Evolutionary conservation across 2,329 filamentous ascomycete genomes (phyloP).

Genomic region (Lachnellula suecica): DNA sequence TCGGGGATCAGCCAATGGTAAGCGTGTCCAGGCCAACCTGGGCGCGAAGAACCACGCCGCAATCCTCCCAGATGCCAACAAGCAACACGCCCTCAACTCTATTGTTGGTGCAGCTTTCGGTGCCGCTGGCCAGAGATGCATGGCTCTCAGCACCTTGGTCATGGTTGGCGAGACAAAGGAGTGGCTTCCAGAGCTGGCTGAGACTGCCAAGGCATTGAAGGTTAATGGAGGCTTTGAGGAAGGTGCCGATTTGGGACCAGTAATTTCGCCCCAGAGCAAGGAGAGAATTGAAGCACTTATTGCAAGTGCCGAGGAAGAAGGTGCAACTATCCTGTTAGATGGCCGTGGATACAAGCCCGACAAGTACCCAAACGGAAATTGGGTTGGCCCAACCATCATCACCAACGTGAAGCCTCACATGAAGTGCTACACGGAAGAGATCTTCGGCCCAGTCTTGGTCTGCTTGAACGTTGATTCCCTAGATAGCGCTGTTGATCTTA

Average conservation of each 20-base stretch:
- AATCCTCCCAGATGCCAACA: conserved; percentile 83
- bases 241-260: conserved; percentile 77
- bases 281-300: conserved; percentile 76
- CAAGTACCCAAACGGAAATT: conserved; percentile 85
- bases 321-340: conserved; percentile 79
- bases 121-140: conserved; percentile 81
- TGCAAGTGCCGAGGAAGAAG: conserved; percentile 74
- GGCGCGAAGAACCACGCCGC: conserved; percentile 88
- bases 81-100: conserved; percentile 84
- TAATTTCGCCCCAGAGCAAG: conserved; percentile 79
- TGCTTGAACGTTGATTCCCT: conserved; percentile 77
- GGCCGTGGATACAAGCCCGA: conserved; percentile 71
- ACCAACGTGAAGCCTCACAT: conserved; percentile 76
- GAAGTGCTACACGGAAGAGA: conserved; percentile 83
- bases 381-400: conserved; percentile 81
- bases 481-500: conserved; percentile 76
- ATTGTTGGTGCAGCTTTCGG: conserved; percentile 83
- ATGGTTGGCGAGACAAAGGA: conserved; percentile 83
- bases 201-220: conserved; percentile 69
- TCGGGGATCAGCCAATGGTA: conserved; percentile 78
- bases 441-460: conserved; percentile 82
- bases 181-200: conserved; percentile 77
- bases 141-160: conserved; percentile 81
- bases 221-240: conserved; percentile 82
- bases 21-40: conserved; percentile 84